Conservation (phyloP, 2,329 filamentous ascomycete genomes). For the Huntiella savannae region DNA sequence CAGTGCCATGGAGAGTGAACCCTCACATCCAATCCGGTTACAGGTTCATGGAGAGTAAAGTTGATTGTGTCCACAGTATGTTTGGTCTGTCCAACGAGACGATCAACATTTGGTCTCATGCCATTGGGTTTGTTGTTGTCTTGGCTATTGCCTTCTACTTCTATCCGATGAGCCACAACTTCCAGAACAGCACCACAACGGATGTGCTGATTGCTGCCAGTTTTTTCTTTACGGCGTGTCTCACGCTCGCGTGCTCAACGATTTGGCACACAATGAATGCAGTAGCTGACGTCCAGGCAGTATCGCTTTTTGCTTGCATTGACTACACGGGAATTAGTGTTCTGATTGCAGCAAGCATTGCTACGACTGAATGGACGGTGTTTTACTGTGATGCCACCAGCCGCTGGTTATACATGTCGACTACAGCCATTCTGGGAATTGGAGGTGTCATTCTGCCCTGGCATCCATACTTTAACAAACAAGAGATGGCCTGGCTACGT, state of each 20-base stretch:
- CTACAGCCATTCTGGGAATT: slow-evolving; percentile 64
- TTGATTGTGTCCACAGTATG: slow-evolving; percentile 70
- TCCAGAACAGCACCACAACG: slow-evolving; percentile 65
- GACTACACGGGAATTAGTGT: slow-evolving; percentile 97
- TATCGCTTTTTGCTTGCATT: slow-evolving; percentile 92
- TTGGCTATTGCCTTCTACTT: slow-evolving; percentile 86
- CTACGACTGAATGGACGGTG: slow-evolving; percentile 95
- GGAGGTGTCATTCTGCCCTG: slow-evolving; percentile 84
- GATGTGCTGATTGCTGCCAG: slow-evolving; percentile 82
- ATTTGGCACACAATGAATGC: slow-evolving; percentile 99
- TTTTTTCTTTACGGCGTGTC: slow-evolving; percentile 91
- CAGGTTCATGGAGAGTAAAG: slow-evolving; percentile 79
- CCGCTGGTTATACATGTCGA: slow-evolving; percentile 67
- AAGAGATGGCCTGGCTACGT: slow-evolving; percentile 81
- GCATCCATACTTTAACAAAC: slow-evolving; percentile 85
- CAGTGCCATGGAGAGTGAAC: slow-evolving; percentile 83
- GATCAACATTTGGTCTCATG: slow-evolving; percentile 96
- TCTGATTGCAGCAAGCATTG: slow-evolving; percentile 85
- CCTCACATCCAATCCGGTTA: slow-evolving; percentile 84
- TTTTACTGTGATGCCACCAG: slow-evolving; percentile 93
- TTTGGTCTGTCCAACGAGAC: slow-evolving; percentile 80
- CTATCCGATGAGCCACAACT: slow-evolving; percentile 76
- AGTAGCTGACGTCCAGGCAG: slow-evolving; percentile 70
- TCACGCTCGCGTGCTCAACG: slow-evolving; percentile 85
- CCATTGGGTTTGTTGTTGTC: slow-evolving; percentile 72